phyloP scores from a whole-genome alignment of 805 yeast genomes.

The Henningerozyma blattae region DNA sequence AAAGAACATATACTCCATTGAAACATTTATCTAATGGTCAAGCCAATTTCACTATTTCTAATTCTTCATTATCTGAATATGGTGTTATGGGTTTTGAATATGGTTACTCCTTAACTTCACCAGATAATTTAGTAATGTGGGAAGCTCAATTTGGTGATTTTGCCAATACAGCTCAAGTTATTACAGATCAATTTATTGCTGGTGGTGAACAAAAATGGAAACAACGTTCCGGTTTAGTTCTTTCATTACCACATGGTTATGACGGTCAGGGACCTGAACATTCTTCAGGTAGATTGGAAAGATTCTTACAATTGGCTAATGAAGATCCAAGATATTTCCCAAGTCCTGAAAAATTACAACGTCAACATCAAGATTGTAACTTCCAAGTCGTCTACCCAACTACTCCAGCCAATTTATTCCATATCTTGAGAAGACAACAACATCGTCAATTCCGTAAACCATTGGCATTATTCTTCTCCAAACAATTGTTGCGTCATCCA shows the following conservation, averaged over 20 bases:
- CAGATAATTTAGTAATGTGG: slow-evolving; percentile 96
- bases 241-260: slow-evolving; percentile 97
- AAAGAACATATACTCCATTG: slow-evolving; percentile 75
- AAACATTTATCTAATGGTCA: slow-evolving; percentile 68
- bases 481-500: slow-evolving; percentile 92
- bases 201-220: slow-evolving; percentile 98
- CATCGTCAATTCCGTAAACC: slow-evolving; percentile 98
- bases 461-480: slow-evolving; percentile 77
- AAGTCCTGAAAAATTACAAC: slow-evolving; percentile 68
- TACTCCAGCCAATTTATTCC: slow-evolving; percentile 95
- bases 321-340: slow-evolving; percentile 97
- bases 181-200: slow-evolving; percentile 90
- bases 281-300: slow-evolving; percentile 93
- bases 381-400: slow-evolving; percentile 98
- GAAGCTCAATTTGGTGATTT: slow-evolving; percentile 99
- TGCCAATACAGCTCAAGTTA: slow-evolving; percentile 98
- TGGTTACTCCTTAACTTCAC: slow-evolving; percentile 95
- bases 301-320: slow-evolving; percentile 89
- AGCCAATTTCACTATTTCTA: slow-evolving; percentile 77
- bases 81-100: slow-evolving; percentile 99
- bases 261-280: slow-evolving; percentile 99
- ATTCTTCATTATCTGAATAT: slow-evolving; percentile 94
- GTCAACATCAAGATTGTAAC: slow-evolving; percentile 98
- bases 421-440: slow-evolving; percentile 95
- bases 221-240: slow-evolving; percentile 92